A percentile compares a stretch with the other conserved stretches of the same genome.
phyloP scores from a whole-genome alignment of 352 stramenopile genomes.

The Albugo laibachii region DNA sequence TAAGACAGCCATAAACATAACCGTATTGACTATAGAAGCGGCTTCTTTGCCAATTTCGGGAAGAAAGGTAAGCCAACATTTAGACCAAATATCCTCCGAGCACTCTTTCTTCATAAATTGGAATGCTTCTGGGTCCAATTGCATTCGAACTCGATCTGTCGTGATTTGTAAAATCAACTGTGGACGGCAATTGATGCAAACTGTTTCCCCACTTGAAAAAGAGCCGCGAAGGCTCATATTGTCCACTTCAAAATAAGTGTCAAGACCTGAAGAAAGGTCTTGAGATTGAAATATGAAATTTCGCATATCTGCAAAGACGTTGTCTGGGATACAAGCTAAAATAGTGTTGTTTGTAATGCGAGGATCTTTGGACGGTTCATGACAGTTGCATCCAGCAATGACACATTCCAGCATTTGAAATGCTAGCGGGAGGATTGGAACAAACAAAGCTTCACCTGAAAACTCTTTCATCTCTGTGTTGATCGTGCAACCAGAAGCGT shows the following conservation, averaged over 20 bases:
- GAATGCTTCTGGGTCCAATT: conserved; percentile 14
- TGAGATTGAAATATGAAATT: conserved; percentile 11
- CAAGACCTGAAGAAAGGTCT: conserved; percentile 3
- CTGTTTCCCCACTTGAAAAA: conserved; percentile 23
- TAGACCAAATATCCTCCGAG: too few species aligned
- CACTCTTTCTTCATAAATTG: conserved; percentile 3
- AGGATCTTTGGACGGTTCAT: neutral
- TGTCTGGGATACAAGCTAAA: conserved; percentile 15
- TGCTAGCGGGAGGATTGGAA: conserved; percentile 31
- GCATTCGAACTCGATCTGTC: conserved; percentile 23
- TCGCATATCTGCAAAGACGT: conserved; percentile 21
- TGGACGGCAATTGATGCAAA: conserved; percentile 7
- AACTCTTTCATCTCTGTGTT: conserved; percentile 56
- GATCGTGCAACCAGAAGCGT: conserved; percentile 8
- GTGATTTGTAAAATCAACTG: conserved; percentile 22
- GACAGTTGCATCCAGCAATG: conserved; percentile 29
- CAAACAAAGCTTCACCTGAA: conserved; percentile 31
- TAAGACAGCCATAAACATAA: conserved; percentile 29
- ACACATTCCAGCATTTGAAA: conserved; percentile 59
- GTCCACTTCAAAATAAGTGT: conserved; percentile 19
- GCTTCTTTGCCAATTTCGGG: too few species aligned
- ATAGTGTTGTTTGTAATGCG: neutral
- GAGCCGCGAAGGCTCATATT: conserved; percentile 17
- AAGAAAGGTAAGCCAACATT: too few species aligned
- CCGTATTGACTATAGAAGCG: too few species aligned